Conservation (phyloP, 768 basidiomycete genomes). For the Amanita jacksonii region DNA sequence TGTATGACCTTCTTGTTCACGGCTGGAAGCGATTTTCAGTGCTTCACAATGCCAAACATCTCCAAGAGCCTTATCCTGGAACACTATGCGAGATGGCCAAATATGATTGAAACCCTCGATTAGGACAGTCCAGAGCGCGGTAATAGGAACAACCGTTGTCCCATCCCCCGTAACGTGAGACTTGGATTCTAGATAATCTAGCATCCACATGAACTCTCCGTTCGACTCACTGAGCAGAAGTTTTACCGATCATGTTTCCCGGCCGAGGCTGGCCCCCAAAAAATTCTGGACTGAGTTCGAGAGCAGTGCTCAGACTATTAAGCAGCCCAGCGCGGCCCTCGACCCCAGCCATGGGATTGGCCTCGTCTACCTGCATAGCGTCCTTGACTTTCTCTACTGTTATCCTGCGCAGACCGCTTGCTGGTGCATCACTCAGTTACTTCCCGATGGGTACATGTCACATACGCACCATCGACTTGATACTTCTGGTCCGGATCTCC, state of each 20-base stretch:
- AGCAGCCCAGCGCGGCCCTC: conserved; percentile 79
- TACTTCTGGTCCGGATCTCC: conserved; percentile 48
- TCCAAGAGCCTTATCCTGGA: conserved; percentile 68
- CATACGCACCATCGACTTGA: conserved; percentile 66
- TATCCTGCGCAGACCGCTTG: conserved; percentile 57
- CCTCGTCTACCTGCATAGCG: conserved; percentile 69
- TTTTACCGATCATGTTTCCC: conserved; percentile 70
- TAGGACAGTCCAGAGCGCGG: conserved; percentile 73
- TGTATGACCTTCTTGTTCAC: conserved; percentile 13
- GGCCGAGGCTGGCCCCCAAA: conserved; percentile 68
- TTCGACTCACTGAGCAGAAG: not conserved
- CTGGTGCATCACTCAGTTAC: conserved; percentile 26
- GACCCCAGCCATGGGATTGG: conserved; percentile 86
- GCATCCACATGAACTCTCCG: not conserved
- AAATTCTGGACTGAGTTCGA: conserved; percentile 51
- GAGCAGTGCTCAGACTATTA: conserved; percentile 60
- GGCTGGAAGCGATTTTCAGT: conserved; percentile 17
- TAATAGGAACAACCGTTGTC: conserved; percentile 50
- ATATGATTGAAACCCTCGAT: conserved; percentile 78
- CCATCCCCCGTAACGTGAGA: conserved; percentile 31
- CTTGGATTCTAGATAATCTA: conserved; percentile 62
- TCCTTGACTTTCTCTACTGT: conserved; percentile 47
- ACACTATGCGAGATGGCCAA: conserved; percentile 74
- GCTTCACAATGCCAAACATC: conserved; percentile 89
- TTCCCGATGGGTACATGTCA: not conserved